These are phyloP conservation scores for Teunomyces atbi DNA, from an alignment of 805 yeast species.

Conservation along the genomic window DNA sequence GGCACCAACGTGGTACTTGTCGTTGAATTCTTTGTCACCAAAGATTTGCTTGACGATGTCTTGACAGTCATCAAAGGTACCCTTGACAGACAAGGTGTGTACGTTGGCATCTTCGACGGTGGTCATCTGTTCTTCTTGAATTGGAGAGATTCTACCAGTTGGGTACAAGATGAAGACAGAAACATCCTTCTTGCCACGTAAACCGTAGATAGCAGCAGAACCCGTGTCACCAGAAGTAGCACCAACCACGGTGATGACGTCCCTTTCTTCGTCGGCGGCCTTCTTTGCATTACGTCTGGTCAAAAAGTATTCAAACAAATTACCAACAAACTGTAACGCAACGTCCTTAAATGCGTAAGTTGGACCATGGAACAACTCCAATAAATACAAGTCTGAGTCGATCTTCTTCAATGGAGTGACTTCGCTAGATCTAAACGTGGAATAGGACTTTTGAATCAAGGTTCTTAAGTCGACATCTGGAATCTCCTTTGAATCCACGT, in stretches of 20 bases:
- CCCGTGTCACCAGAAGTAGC: constrained; percentile 99
- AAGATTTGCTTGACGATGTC: constrained; percentile 91
- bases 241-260: constrained; percentile 92
- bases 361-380: constrained; percentile 98
- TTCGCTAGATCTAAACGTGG: constrained; percentile 85
- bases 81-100: constrained; percentile 91
- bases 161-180: constrained; percentile 95
- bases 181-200: constrained; percentile 96
- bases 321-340: constrained; percentile 97
- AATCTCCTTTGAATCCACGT: constrained; percentile 71
- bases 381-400: constrained; percentile 60
- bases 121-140: constrained; percentile 98
- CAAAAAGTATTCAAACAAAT: constrained; percentile 89
- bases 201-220: constrained; percentile 97
- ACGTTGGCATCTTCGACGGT: constrained; percentile 91
- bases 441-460: constrained; percentile 70
- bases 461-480: constrained; percentile 62
- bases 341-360: constrained; percentile 99
- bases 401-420: constrained; percentile 82
- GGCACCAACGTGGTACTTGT: constrained; percentile 91
- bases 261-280: constrained; percentile 55
- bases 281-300: constrained; percentile 64
- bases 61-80: constrained; percentile 98
- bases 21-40: constrained; percentile 85
- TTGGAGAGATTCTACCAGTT: constrained; percentile 94